Evolutionary conservation across 148 eudicot genomes (phyloP), one percentile per base, ranked within the genome.

Genomic region (Persicaria maculosa): DNA sequence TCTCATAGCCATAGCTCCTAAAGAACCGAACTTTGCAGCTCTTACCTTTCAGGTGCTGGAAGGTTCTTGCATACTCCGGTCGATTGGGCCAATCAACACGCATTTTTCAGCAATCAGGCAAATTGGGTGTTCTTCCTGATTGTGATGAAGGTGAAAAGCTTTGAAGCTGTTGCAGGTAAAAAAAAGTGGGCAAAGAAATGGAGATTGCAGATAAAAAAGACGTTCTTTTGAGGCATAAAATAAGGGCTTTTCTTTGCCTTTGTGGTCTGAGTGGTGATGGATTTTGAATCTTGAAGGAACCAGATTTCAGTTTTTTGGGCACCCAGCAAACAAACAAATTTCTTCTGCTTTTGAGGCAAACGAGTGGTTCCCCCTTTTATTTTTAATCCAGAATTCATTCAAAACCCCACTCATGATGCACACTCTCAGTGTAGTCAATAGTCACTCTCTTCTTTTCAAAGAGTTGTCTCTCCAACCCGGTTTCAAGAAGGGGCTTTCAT

Each of bases 31-130:
- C 76, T 46, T 31, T 77, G 53, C 19, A 74, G 54, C 72, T 83
- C 82, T 81, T 83, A 85, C 90, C 88, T 85, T 72, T 48, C 68
- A 54, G 74, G 43, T 22, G 44, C 40, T 69, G 69, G 77, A 78
- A 55, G 69, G 79, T 76, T 72, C 36, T 9, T 43, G 48, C 57
- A 47, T 40, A 54, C 62, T 59, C 50, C 67, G 78, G 83, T 55
- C 53, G 77, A 58, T 50, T 57, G 40, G 54, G 78, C 77, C 80
- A 78, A 78, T 50, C 45, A 57, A 71, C 72, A 80, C 43, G 72
- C 89, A 84, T 77, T 59, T 83, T 73, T 11, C 20, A 47, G 73
- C 3, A 44, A 57, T 47, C 4, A 50, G 47, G 50, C 44, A 44
- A 19, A 12, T 73, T 53, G 76, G 20, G 58, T 12, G 58, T 31